These are phyloP conservation scores for Triticum monococcum DNA, from an alignment of 176 grass and related monocot species.

Conservation along the genomic window DNA sequence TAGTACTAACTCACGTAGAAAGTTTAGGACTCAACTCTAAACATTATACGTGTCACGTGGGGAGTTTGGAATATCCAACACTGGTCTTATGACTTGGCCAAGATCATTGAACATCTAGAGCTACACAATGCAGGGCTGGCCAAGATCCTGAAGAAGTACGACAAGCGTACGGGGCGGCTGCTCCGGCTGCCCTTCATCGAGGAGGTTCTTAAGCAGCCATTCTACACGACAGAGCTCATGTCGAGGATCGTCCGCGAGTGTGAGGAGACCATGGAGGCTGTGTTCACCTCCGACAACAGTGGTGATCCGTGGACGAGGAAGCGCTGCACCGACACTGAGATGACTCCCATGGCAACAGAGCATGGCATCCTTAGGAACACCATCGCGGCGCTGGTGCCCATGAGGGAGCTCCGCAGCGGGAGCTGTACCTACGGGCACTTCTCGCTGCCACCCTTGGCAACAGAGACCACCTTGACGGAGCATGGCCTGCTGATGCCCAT, in stretches of 20 bases:
- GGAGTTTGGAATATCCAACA: too few species aligned
- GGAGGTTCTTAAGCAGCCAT: constrained; percentile 77
- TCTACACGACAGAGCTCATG: constrained; percentile 82
- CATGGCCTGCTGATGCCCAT: too few species aligned
- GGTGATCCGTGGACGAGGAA: not conserved
- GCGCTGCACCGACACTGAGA: not conserved
- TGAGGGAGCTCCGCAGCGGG: constrained; percentile 60
- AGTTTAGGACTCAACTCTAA: too few species aligned
- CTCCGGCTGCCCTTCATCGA: constrained; percentile 73
- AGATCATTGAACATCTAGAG: not conserved
- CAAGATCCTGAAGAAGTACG: constrained; percentile 91
- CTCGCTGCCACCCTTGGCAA: constrained; percentile 59
- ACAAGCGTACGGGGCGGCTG: constrained; percentile 56
- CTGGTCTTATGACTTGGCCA: not conserved
- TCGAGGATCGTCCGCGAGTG: constrained; percentile 70
- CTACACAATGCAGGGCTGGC: constrained; percentile 46
- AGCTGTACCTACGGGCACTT: constrained; percentile 64
- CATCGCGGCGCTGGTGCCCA: constrained; percentile 55
- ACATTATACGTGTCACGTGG: too few species aligned
- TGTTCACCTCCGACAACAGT: constrained; percentile 22
- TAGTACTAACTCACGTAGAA: too few species aligned
- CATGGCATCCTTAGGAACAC: constrained; percentile 73
- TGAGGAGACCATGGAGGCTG: constrained; percentile 55
- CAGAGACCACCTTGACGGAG: not conserved
- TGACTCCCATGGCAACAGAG: not conserved